A percentile compares a stretch with the other conserved stretches of the same genome.
Conservation (phyloP, 768 basidiomycete species). For the Termitomyces sp. region DNA sequence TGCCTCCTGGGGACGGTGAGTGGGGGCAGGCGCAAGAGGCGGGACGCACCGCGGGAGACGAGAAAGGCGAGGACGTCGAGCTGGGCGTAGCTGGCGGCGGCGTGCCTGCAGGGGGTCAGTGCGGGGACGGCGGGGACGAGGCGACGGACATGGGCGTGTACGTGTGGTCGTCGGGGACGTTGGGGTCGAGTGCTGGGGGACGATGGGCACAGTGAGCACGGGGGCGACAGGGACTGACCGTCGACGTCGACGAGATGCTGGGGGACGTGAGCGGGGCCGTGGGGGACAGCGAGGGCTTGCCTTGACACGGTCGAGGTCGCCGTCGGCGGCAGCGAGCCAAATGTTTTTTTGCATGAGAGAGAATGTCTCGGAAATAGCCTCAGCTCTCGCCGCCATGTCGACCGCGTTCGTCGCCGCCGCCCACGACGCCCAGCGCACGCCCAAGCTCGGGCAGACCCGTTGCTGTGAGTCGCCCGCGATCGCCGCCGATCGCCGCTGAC, state of each 20-base stretch:
- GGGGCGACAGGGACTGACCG: conserved; percentile 31
- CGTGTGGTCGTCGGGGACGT: conserved; percentile 62
- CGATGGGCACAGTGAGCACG: conserved; percentile 22
- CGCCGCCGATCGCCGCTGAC: conserved; percentile 28
- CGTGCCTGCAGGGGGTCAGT: conserved; percentile 53
- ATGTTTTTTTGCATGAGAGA: conserved; percentile 51
- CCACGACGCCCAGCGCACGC: conserved; percentile 30
- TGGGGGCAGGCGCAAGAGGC: conserved; percentile 6
- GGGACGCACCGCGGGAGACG: conserved; percentile 52
- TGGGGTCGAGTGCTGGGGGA: conserved; percentile 55
- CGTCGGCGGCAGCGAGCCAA: conserved; percentile 92
- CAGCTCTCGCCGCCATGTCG: background rate
- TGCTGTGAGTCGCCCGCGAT: conserved; percentile 59
- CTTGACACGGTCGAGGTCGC: conserved; percentile 71
- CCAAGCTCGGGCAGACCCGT: conserved; percentile 65
- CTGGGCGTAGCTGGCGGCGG: conserved; percentile 90
- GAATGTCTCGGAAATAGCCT: conserved; percentile 3
- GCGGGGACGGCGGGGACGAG: conserved; percentile 7
- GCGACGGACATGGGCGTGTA: conserved; percentile 73
- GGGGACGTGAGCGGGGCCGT: conserved; percentile 3
- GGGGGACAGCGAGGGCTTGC: conserved; percentile 28
- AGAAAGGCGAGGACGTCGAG: conserved; percentile 72
- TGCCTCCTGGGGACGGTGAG: conserved; percentile 49
- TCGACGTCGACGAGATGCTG: conserved; percentile 58
- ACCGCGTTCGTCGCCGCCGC: conserved; percentile 16